phyloP scores from a whole-genome alignment of 441 rosid genomes.

The Eruca vesicaria region DNA sequence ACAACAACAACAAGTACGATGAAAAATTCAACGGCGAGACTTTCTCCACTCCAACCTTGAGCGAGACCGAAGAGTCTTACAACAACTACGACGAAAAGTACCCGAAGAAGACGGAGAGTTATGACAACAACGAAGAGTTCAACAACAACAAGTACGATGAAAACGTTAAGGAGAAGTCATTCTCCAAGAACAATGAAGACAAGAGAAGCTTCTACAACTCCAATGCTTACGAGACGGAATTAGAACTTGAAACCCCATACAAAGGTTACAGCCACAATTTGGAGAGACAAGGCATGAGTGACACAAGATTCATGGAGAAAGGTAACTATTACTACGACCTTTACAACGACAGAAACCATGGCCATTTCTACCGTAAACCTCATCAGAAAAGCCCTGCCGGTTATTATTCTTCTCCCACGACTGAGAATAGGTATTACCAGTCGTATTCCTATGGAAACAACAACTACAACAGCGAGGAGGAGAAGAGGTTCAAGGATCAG shows the following conservation, averaged over 20 bases:
- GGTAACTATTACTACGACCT: conserved; percentile 36
- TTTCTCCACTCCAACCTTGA: conserved; percentile 34
- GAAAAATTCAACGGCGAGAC: conserved; percentile 18
- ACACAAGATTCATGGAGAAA: no score
- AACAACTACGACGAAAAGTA: conserved; percentile 28
- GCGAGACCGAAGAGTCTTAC: conserved; percentile 30
- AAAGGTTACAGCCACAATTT: conserved; percentile 31
- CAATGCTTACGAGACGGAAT: conserved; percentile 33
- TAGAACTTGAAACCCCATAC: conserved; percentile 32
- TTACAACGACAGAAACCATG: conserved; percentile 30
- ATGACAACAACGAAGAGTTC: conserved; percentile 25
- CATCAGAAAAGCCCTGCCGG: conserved; percentile 24
- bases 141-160: conserved; percentile 22
- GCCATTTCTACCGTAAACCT: conserved; percentile 20
- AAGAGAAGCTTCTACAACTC: conserved; percentile 25
- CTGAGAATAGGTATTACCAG: conserved; percentile 19
- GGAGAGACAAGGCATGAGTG: conserved; percentile 47
- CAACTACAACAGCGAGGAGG: conserved; percentile 20
- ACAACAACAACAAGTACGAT: conserved; percentile 28
- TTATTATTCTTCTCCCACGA: conserved; percentile 21
- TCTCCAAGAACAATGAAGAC: conserved; percentile 21
- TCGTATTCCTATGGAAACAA: conserved; percentile 22
- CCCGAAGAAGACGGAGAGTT: conserved; percentile 19
- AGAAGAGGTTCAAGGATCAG: conserved; percentile 21
- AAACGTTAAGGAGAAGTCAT: conserved; percentile 16